Evolutionary conservation across 371 early-diverging fungal genomes (phyloP).

Genomic region (Mucor saturninus): DNA sequence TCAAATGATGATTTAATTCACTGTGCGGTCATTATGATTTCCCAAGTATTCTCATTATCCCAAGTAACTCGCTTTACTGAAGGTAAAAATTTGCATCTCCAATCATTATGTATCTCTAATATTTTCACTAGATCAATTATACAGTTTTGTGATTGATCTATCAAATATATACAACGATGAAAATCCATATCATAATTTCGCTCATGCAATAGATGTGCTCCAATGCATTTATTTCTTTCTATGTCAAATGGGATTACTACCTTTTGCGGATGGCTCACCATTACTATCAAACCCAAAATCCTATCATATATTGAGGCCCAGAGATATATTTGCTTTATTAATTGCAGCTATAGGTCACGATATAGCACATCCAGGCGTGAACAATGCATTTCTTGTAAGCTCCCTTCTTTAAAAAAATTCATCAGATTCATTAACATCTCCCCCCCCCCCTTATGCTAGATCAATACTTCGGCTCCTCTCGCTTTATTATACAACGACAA

Average conservation of each 20-base stretch:
- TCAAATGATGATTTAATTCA: slow-evolving; percentile 67
- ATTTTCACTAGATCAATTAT: slow-evolving; percentile 32
- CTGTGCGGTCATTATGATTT: slow-evolving; percentile 66
- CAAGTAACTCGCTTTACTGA: slow-evolving; percentile 60
- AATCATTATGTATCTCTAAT: too few species aligned
- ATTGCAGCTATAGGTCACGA: slow-evolving; percentile 84
- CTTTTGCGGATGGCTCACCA: slow-evolving; percentile 23
- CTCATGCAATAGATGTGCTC: slow-evolving; percentile 85
- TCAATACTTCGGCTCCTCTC: slow-evolving; percentile 63
- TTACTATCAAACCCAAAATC: slow-evolving; percentile 6
- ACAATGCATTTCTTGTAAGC: slow-evolving; percentile 73
- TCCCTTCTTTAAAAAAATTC: not conserved
- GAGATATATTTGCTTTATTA: slow-evolving; percentile 71
- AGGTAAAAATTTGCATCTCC: slow-evolving; percentile 42
- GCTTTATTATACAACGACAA: slow-evolving; percentile 92
- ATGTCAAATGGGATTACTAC: slow-evolving; percentile 61
- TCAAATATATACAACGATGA: slow-evolving; percentile 67
- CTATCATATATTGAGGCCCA: slow-evolving; percentile 53
- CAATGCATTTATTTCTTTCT: slow-evolving; percentile 80
- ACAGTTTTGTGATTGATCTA: slow-evolving; percentile 64
- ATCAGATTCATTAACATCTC: not conserved
- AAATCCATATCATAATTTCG: slow-evolving; percentile 86
- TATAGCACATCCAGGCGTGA: slow-evolving; percentile 86
- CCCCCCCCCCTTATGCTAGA: not conserved
- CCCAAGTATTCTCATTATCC: slow-evolving; percentile 63